phyloP scores from a whole-genome alignment of 768 basidiomycete species.

The Leccinum pellstonianum region DNA sequence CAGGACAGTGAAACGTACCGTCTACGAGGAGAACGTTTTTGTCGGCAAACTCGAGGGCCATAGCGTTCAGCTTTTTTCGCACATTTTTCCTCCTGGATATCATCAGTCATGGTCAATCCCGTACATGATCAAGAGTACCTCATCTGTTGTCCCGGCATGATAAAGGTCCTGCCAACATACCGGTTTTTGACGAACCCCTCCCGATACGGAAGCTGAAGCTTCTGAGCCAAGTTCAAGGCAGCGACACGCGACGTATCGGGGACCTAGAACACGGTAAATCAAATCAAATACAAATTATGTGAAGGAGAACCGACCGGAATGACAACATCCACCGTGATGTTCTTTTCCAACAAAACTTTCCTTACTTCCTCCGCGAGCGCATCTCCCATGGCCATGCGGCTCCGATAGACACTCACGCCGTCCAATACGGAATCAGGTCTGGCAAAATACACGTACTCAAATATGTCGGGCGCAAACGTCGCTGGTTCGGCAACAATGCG shows the following conservation, averaged over 20 bases:
- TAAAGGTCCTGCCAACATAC: conserved; percentile 97
- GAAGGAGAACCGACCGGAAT: conserved; percentile 64
- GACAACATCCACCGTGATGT: conserved; percentile 86
- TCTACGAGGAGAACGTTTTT: conserved; percentile 97
- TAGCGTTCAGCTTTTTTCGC: conserved; percentile 92
- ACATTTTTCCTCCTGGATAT: conserved; percentile 82
- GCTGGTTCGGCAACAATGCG: conserved; percentile 68
- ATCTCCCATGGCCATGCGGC: conserved; percentile 99
- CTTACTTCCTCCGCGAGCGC: conserved; percentile 85
- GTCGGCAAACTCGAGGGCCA: conserved; percentile 92
- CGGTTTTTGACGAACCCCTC: conserved; percentile 99
- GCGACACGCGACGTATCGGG: conserved; percentile 97
- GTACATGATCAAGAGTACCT: conserved; percentile 45
- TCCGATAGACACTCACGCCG: conserved; percentile 94
- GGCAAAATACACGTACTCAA: conserved; percentile 98
- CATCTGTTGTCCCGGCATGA: conserved; percentile 99
- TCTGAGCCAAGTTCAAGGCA: conserved; percentile 92
- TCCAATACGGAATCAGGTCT: conserved; percentile 97
- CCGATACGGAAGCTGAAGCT: conserved; percentile 84
- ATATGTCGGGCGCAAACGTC: conserved; percentile 94
- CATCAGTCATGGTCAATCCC: conserved; percentile 2
- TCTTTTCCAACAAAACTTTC: conserved; percentile 63
- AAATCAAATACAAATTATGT: not conserved
- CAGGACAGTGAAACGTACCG: conserved; percentile 47
- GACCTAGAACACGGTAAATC: conserved; percentile 48